phyloP scores from a whole-genome alignment of 768 basidiomycete genomes.

The Phylloporus arenicola region DNA sequence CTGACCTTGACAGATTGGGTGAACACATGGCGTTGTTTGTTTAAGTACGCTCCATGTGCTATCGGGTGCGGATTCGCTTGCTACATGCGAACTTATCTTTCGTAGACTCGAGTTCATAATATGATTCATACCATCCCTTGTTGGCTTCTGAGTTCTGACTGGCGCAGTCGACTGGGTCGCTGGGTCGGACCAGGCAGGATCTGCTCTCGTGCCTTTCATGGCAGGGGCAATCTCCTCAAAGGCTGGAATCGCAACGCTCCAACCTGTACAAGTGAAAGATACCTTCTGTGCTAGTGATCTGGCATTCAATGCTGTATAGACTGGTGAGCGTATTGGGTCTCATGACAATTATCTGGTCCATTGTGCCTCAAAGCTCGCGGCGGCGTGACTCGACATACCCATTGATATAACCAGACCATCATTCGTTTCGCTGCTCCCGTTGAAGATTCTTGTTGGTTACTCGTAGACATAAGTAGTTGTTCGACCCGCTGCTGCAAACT shows the following conservation, averaged over 20 bases:
- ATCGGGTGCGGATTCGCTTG: slow-evolving; percentile 19
- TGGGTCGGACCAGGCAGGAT: slow-evolving; percentile 47
- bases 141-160: slow-evolving; percentile 32
- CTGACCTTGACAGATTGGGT: slow-evolving; percentile 24
- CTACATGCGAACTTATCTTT: not conserved
- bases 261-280: slow-evolving; percentile 40
- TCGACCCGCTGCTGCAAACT: too few relatives aligned
- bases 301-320: slow-evolving; percentile 1
- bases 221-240: slow-evolving; percentile 41
- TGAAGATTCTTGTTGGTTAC: too few relatives aligned
- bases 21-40: slow-evolving; percentile 26
- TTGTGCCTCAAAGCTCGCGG: slow-evolving; percentile 28
- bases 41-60: slow-evolving; percentile 28
- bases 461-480: too few relatives aligned
- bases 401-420: too few relatives aligned
- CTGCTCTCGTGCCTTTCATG: slow-evolving; percentile 39
- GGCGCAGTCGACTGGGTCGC: slow-evolving; percentile 47
- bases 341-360: slow-evolving; percentile 36
- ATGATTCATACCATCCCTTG: slow-evolving; percentile 64
- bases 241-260: slow-evolving; percentile 40
- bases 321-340: slow-evolving; percentile 35
- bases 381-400: slow-evolving; percentile 3
- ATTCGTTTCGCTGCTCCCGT: too few relatives aligned
- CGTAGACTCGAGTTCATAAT: slow-evolving; percentile 56
- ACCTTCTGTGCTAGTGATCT: not conserved